Conservation (phyloP, 495 filamentous ascomycete species). For the Podospora comata region DNA sequence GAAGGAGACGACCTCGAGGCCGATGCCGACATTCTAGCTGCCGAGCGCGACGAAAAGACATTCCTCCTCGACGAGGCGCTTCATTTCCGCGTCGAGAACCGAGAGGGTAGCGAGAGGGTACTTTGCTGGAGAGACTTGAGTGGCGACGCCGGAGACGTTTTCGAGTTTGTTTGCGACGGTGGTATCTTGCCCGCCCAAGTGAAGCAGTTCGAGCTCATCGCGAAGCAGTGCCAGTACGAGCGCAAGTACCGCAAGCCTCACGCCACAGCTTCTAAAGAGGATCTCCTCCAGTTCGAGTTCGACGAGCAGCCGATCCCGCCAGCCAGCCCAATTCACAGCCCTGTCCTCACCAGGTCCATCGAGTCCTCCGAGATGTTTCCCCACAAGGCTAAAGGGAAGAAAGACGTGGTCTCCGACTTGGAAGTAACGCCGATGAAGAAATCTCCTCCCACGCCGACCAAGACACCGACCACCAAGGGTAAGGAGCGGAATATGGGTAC, state of each 20-base stretch:
- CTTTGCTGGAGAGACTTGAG: constrained; percentile 94
- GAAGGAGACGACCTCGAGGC: constrained; percentile 72
- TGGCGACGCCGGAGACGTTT: constrained; percentile 88
- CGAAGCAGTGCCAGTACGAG: constrained; percentile 95
- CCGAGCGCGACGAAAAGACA: constrained; percentile 92
- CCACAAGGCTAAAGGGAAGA: constrained; percentile 30
- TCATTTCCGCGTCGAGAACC: constrained; percentile 78
- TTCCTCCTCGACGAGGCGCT: constrained; percentile 90
- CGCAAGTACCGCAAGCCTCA: constrained; percentile 79
- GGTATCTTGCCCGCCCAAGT: constrained; percentile 67
- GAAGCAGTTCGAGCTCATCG: constrained; percentile 75
- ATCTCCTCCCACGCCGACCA: not conserved
- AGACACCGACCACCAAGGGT: constrained; percentile 25
- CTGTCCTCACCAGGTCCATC: constrained; percentile 49
- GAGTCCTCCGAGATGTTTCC: constrained; percentile 48
- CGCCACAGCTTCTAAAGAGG: constrained; percentile 74
- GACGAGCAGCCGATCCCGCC: constrained; percentile 72
- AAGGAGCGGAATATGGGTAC: constrained; percentile 42
- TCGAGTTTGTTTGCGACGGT: constrained; percentile 90
- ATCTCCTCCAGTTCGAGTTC: constrained; percentile 79
- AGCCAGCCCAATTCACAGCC: constrained; percentile 73
- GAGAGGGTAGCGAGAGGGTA: constrained; percentile 73
- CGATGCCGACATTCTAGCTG: constrained; percentile 59
- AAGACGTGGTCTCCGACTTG: constrained; percentile 26
- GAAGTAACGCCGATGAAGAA: constrained; percentile 19